These are phyloP conservation scores for Angophora floribunda DNA, from an alignment of 345 rosid species.

Conservation along the genomic window DNA sequence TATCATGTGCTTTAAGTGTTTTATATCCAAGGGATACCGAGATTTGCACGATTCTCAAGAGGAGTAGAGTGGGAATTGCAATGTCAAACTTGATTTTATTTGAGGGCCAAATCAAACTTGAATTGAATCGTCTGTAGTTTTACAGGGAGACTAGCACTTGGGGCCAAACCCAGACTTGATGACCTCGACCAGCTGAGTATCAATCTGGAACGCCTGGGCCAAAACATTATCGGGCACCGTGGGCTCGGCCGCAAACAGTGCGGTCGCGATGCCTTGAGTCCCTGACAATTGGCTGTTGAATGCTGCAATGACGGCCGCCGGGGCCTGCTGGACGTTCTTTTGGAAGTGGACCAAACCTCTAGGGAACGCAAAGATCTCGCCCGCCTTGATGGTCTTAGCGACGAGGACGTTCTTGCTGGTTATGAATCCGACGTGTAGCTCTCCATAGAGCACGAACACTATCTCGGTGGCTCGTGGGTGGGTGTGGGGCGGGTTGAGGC, in stretches of 20 bases:
- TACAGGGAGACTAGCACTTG: not conserved
- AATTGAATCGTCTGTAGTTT: not conserved
- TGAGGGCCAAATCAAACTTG: not conserved
- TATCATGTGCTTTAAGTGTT: no score
- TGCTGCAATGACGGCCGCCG: constrained; percentile 33
- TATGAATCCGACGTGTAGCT: constrained; percentile 41
- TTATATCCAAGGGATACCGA: no score
- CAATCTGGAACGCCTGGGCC: constrained; percentile 38
- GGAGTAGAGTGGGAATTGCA: not conserved
- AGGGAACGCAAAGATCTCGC: constrained; percentile 49
- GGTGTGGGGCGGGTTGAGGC: constrained; percentile 63
- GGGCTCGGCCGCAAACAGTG: constrained; percentile 33
- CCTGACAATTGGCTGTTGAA: constrained; percentile 60
- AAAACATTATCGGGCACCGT: constrained; percentile 31
- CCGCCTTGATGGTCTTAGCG: constrained; percentile 29
- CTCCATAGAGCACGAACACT: constrained; percentile 40
- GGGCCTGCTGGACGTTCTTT: constrained; percentile 19
- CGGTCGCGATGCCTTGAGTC: constrained; percentile 29
- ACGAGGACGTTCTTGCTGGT: constrained; percentile 36
- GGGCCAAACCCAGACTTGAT: constrained; percentile 38
- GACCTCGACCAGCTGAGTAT: constrained; percentile 8
- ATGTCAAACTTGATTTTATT: not conserved
- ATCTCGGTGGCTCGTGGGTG: constrained; percentile 62
- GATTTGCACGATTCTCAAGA: not conserved
- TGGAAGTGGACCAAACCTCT: constrained; percentile 55